Base-by-base conservation (phyloP, 2,329 filamentous ascomycete species). In the Ophioceras dolichostomum region DNA sequence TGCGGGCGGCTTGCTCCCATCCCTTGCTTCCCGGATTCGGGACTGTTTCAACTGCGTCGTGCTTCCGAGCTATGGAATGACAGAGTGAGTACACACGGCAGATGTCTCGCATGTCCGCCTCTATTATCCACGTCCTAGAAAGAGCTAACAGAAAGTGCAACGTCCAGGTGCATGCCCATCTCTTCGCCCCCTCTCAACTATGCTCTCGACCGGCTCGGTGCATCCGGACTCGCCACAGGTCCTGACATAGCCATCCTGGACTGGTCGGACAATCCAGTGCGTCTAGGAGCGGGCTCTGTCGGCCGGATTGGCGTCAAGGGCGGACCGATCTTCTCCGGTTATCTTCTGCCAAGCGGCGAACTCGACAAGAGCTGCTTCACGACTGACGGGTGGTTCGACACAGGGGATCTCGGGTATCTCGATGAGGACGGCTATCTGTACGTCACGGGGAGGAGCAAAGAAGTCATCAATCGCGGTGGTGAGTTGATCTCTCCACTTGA, bases 401-500 rank as follows among this genome's bases (percentile, higher is more conserved):
- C 69, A 9, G 68, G 69, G 19, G 68, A 73, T 41, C 57, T 71
- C 42, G 68, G 68, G 3, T 66, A 68, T 38, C 56, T 71, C 40
- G 69, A 73, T 42, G 39, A 50, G 1, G 62, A 68, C 10, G 65
- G 66, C 19, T 72, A 65, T 43, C 58, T 73, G 8, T 72, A 64
- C 49, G 66, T 73, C 43, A 73, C 68, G 3, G 69, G 68, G 7
- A 60, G 69, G 21, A 70, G 61, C 47, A 73, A 73, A 45, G 69
- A 73, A 39, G 66, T 73, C 39, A 71, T 73, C 50, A 73, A 73
- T 46, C 62, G 69, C 10, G 70, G 70, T 26, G 69, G 70, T 24
- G 70, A 75, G 47, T 59, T 73, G n/a, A 73, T 75, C 39, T 72
- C 67, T 4, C 70, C 70, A 0, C 71, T 73, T 38, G 70, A 75